Base-by-base conservation (phyloP, 1,139 yeast genomes). In the Magnusiomyces suaveolens region DNA sequence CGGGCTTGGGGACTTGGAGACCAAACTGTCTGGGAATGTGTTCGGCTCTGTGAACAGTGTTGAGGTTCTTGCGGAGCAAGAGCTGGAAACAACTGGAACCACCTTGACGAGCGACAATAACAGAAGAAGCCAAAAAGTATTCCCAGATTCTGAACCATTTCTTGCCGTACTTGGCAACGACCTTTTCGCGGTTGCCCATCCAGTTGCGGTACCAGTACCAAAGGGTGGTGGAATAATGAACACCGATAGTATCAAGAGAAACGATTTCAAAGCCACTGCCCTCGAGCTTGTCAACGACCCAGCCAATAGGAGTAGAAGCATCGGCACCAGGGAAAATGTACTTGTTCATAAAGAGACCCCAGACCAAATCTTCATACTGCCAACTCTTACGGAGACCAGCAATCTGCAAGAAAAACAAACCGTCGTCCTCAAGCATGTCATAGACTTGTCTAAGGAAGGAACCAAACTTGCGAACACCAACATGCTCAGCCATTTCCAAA, bases 311-410 rank as follows among this genome's bases (percentile, higher is more conserved):
- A 55, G 97, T 89, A 10, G 95, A 87, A 51, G 96, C 96, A 74
- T 88, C 97, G 54, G 96, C 96, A 73, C 96, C 97, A 50, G 97
- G 96, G 88, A 88, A 88, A 68, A 88, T 83, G 74, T 87, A 88
- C 77, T 87, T 88, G 81, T 89, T 88, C 96, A 88, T 89, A 72
- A 88, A 89, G 69, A 89, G 76, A 63, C 97, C 96, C 97, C 96
- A 88, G 72, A 82, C 77, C 66, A 88, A 79, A 70, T 88, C 97
- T 75, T 88, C 96, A 70, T 87, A 88, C 75, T 88, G 96, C 97
- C 96, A 88, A 59, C 80, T 76, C 76, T 88, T 89, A 75, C 96
- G 83, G 65, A 88, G 76, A 56, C 97, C 96, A 54, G 96, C 92
- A 67, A 85, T 85, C 75, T 88, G 97, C 70, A 88, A 77, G 69